A percentile compares a stretch with the other conserved stretches of the same genome.
phyloP scores from a whole-genome alignment of 352 stramenopile genomes.

The Phytophthora sp. region DNA sequence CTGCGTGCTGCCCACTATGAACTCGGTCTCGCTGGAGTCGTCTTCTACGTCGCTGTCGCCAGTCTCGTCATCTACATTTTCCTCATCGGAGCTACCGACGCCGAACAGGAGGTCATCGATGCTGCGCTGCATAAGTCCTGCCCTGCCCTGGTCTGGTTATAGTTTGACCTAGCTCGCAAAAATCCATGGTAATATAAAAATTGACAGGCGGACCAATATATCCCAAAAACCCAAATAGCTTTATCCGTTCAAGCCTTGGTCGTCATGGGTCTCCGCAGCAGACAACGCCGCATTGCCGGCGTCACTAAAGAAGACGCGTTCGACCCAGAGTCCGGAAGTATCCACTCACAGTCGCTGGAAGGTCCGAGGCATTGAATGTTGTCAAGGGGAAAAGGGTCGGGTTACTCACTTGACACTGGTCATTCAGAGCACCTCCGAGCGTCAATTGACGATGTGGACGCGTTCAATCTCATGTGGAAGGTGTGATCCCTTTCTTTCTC shows the following conservation, averaged over 20 bases:
- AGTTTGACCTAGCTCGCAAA: too few relatives aligned
- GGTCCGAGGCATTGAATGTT: conserved; percentile 18
- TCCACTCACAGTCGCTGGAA: conserved; percentile 44
- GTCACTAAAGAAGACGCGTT: conserved; percentile 43
- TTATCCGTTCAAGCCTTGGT: too few relatives aligned
- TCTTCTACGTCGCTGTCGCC: background rate
- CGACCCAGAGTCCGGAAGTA: conserved; percentile 46
- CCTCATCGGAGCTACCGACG: conserved; percentile 12
- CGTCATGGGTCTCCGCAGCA: conserved; percentile 57
- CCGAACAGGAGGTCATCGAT: conserved; percentile 3
- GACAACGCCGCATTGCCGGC: conserved; percentile 50
- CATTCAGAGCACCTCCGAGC: conserved; percentile 50
- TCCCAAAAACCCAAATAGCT: too few relatives aligned
- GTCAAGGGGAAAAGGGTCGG: background rate
- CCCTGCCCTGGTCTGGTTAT: conserved; percentile 7
- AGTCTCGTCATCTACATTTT: background rate
- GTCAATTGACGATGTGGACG: conserved; percentile 48
- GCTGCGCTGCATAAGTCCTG: conserved; percentile 3
- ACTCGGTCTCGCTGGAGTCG: background rate
- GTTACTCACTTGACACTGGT: background rate
- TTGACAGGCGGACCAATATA: too few relatives aligned
- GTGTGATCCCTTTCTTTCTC: conserved; percentile 1
- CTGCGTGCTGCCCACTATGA: too few relatives aligned
- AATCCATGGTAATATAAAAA: too few relatives aligned
- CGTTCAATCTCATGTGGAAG: conserved; percentile 61